Evolutionary conservation across 1,284 basidiomycete genomes (phyloP), one percentile per base, ranked within the genome.

Genomic region (Sporisorium sorghi): DNA sequence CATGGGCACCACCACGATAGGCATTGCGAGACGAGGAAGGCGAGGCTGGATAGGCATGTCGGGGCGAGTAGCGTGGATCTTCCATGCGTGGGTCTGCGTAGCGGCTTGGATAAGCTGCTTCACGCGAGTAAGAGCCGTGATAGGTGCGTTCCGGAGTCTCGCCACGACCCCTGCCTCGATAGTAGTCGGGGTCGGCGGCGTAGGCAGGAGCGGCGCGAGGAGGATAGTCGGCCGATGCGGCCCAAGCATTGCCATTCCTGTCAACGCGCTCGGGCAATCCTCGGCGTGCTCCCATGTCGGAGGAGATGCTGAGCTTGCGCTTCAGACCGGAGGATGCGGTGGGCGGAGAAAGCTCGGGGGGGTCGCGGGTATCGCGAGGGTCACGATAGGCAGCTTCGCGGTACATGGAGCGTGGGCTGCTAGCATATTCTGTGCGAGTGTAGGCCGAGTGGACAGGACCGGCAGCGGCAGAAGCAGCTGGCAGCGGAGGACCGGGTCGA

Each of bases 41-140:
- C 42, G 73, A 70, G 6, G 57, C 26, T 11, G 66, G 63, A 30
- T 58, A 57, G 10, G 48, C 48, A 37, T 62, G 56, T n/a, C 64
- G 72, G n/a, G 72, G 72, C 46, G 72, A 74, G 48, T 65, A 74
- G 53, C 58, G 67, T 9, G 59, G 53, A n/a, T 75, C 73, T 12
- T 62, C 66, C 21, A 58, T 35, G 39, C 67, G 66, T 8, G 43
- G 46, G 17, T 63, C 64, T n/a, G 50, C 32, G 33, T 73, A 64
- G 33, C 65, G 65, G 44, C 44, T 42, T 17, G 65, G 26, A 48
- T 65, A 73, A 11, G 72, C 50, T 33, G 72, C 35, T 15, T 74
- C 62, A 8, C 64, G 65, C 23, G 64, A 56, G 49, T 73, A 73
- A 2, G 65, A 44, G 46, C 58, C 28, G 10, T 57, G 35, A 35